Conservation (phyloP, 257 asterid species). For the Solanum paucissectum region DNA sequence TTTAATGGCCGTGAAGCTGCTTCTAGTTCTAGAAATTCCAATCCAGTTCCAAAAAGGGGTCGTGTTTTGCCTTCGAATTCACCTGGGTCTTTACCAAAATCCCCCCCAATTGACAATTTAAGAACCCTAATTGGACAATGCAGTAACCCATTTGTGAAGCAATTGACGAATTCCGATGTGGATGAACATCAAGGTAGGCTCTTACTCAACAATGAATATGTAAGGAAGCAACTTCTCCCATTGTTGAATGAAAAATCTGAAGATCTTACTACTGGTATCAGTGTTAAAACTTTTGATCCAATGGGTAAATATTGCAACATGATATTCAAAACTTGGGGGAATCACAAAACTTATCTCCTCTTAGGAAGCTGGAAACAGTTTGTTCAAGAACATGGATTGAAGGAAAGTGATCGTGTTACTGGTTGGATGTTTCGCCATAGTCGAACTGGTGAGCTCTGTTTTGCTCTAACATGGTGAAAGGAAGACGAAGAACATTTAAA, state of each 20-base stretch:
- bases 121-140: background rate
- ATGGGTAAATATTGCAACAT: background rate
- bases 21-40: background rate
- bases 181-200: background rate
- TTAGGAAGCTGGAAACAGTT: background rate
- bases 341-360: background rate
- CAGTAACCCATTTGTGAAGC: conserved; percentile 4
- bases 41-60: background rate
- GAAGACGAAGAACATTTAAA: background rate
- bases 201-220: background rate
- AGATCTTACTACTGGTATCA: background rate
- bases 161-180: background rate
- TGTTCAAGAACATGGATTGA: background rate
- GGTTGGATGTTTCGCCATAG: conserved; percentile 1
- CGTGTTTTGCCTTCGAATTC: background rate
- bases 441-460: background rate
- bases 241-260: background rate
- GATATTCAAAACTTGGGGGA: background rate
- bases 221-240: background rate
- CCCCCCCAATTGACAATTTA: background rate
- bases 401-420: background rate
- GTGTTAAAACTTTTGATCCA: background rate
- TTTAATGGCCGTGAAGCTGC: background rate
- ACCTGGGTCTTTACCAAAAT: background rate
- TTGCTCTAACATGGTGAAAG: background rate